Base-by-base conservation (phyloP, 805 yeast species). In the Saturnispora mendoncae region DNA sequence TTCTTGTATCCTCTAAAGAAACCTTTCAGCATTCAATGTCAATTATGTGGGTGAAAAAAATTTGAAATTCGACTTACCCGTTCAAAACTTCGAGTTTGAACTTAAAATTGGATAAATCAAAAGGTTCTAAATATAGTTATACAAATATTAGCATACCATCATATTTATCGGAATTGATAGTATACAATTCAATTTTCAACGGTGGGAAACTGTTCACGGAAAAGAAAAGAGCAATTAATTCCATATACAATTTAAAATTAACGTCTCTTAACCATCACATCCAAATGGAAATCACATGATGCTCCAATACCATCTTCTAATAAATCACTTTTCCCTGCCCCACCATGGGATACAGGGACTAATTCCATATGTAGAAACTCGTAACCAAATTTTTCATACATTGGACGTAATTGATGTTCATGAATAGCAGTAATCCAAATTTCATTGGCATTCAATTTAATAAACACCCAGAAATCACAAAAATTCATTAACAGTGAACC, bases 341-440 rank as follows among this genome's bases (percentile, higher is more conserved):
- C 39, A 4, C 29, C 50, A 17, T 46, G 54, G 49, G 48, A 55
- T 28, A 49, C 46, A 37, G 41, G 51, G 43, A 45, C 64, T 4
- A 54, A 48, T 12, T 54, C 51, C 2, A 44, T 54, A 5, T 52
- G 44, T 0, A 60, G 48, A 24, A 49, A 52, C 1, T 10, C 36
- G 44, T 69, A 77, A 0, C 68, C 67, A 42, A 71, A 65, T 19
- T 58, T 57, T 4, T 54, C 51, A 48, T 77, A 77, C 53, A 67
- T 75, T 2, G 54, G 60, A 2, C 62, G 69, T 36, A 77, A 54
- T 5, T 65, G 50, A 55, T 77, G 84, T 42, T 73, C 74, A 12
- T 60, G 60, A 19, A 77, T 68, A 18, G 68, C 74, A 24, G 61
- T 62, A 1, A 71, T 71, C 44, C 60, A 48, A 15, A 68, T 39